phyloP scores from a whole-genome alignment of 2,329 filamentous ascomycete genomes.

The Aspergillus fumigatus region DNA sequence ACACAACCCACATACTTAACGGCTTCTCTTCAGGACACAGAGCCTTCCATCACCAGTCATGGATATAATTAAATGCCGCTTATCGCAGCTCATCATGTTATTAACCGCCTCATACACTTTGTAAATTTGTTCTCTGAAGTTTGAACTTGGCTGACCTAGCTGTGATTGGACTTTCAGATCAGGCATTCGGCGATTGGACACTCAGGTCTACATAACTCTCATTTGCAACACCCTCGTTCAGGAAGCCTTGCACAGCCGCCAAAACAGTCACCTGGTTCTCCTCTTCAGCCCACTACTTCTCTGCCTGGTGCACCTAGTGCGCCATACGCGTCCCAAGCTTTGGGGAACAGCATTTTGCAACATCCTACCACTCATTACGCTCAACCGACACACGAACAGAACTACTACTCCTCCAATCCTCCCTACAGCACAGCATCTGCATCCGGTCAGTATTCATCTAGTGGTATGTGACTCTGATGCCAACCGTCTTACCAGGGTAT shows the following conservation, averaged over 20 bases:
- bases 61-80: not conserved
- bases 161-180: conserved; percentile 18
- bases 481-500: not conserved
- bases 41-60: not conserved
- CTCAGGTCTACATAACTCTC: conserved; percentile 26
- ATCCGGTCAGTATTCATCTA: conserved; percentile 78
- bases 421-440: conserved; percentile 79
- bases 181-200: conserved; percentile 28
- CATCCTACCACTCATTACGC: conserved; percentile 59
- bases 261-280: conserved; percentile 52
- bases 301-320: conserved; percentile 25
- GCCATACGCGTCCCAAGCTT: conserved; percentile 27
- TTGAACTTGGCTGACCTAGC: conserved; percentile 7
- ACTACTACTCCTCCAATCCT: conserved; percentile 72
- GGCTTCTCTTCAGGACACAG: not conserved
- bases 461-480: conserved; percentile 57
- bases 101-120: not conserved
- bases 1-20: not conserved
- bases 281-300: conserved; percentile 51
- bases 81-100: not conserved
- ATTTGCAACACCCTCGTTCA: conserved; percentile 28
- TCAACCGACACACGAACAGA: conserved; percentile 62
- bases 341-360: conserved; percentile 43
- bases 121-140: not conserved
- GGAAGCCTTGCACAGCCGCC: conserved; percentile 24